Base-by-base conservation (phyloP, 192 early-diverging fungal genomes). In the Endogone sp. region DNA sequence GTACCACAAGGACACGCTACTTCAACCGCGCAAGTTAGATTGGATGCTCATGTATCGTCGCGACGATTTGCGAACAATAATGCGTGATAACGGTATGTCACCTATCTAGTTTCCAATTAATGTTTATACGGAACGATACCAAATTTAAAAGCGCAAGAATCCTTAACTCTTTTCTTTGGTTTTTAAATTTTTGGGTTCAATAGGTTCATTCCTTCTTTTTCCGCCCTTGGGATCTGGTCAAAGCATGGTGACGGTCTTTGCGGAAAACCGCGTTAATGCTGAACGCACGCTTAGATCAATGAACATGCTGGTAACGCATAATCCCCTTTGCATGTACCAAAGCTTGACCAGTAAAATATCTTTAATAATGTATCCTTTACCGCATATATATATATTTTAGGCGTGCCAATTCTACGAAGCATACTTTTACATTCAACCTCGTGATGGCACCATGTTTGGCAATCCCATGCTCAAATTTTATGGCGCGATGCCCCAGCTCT, bases 31-130 rank as follows among this genome's bases (percentile, higher is more conserved):
- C 28, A 94, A 94, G 67, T 69, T 92, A 69, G 93, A 94, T 69
- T 94, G 91, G 92, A 80, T 94, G 71, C 72, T 89, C 26, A 77
- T 85, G 16, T 82, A 86, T 65, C 73, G 86, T 30, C 85, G 83
- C 31, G 85, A 89, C 60, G 76, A 86, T 44, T 66, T 94, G 9
- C 71, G 75, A 21, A 78, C 84, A 67, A 90, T 94, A 65, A 91
- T 92, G 89, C 72, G 76, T 31, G 91, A 94, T 69, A 94, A 94
- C 81, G 92, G 84, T 67, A 79, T 78, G 24, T 68, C 29, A 3
- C 66, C 13, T 2, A 29, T 61, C 23, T 72, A 60, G 56, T 65
- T 60, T 49, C 16, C 9, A 49, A 6, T 11, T 49, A n/a, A n/a
- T 4, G 13, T 63, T 57, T n/a, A 25, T 37, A 23, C 23, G 28